Base-by-base conservation (phyloP, 306 rosid species). In the Biancaea sappan region DNA sequence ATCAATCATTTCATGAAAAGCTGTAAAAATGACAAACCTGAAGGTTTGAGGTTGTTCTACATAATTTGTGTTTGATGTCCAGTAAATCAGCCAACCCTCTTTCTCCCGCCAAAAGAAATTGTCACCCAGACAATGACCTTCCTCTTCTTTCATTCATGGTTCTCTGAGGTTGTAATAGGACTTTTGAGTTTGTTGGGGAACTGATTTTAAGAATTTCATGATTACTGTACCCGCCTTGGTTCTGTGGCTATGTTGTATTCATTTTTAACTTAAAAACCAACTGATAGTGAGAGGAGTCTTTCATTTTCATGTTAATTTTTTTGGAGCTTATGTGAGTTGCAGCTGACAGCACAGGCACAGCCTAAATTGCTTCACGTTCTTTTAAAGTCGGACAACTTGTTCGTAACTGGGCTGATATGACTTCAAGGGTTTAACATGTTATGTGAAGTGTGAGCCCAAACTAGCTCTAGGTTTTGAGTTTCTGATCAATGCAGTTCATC, bases 241-340 rank as follows among this genome's bases (percentile, higher is more conserved):
- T 18, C 21, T 66, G 29, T 10, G 28, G 40, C 50, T 21, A 4
- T n/a, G 68, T 31, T 31, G n/a, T 32, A 71, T 48, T 66, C 53
- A 64, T 64, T 81, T 64, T 76, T 25, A 5, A 73, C 12, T 35
- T 34, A 60, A 35, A 53, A 32, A 69, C 44, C 8, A 34, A 32
- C 25, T 35, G 69, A 34, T n/a, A 1, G 66, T 60, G 61, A 29
- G 47, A 74, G 46, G 56, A 6, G n/a, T 64, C 16, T 52, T 41
- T 46, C 66, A 29, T 71, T 24, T 71, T 24, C 25, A 44, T 15
- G 38, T n/a, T 10, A 13, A 13, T 54, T 7, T 31, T 57, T 34
- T 59, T 2, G 4, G 8, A 66, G 10, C 29, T 81, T 40, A 15
- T 61, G 41, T n/a, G n/a, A n/a, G n/a, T n/a, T n/a, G n/a, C n/a